Base-by-base conservation (phyloP, 1,139 yeast genomes). In the Protomyces arabidopsidicola region DNA sequence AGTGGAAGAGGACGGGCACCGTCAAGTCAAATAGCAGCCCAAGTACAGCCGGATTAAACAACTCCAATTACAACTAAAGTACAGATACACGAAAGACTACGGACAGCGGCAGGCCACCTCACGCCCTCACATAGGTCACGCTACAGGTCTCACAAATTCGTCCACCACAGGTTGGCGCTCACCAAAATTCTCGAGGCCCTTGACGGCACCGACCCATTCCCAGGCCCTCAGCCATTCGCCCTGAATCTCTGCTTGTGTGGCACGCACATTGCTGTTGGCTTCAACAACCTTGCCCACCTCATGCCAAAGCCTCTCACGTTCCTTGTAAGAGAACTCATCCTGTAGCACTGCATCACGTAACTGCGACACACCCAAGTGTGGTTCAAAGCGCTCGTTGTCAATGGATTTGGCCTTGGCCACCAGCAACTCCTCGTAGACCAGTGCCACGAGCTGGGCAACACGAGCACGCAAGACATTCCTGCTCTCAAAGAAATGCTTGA, bases 171-270 rank as follows among this genome's bases (percentile, higher is more conserved):
- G 45, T n/a, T 60, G 22, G 45, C 63, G 36, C 16, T 36, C 58
- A 42, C 22, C 20, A 16, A 42, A 18, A 54, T 27, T 20, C 38
- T 56, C 50, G 12, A 54, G 31, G 12, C 45, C 48, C n/a, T 56
- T 50, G 20, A 60, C 58, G 2, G 58, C 58, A 45, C 58, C 58
- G n/a, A 86, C 79, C 96, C 96, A 90, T 72, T 89, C 90, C 96
- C 96, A 90, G 38, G 89, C 90, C 71, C 85, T 84, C 84, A 87
- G 84, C 67, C 90, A 87, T 69, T 90, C 97, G 3, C 97, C 97
- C 70, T 86, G 88, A 52, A 85, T 79, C 72, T 90, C 97, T 67
- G 83, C 75, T 67, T 85, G 82, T 58, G 83, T 79, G 54, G 79
- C 77, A 53, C 83, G 79, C 35, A 90, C 82, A 69, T 86, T 86